Base-by-base conservation (phyloP, 306 rosid genomes). In the Coriaria nepalensis region DNA sequence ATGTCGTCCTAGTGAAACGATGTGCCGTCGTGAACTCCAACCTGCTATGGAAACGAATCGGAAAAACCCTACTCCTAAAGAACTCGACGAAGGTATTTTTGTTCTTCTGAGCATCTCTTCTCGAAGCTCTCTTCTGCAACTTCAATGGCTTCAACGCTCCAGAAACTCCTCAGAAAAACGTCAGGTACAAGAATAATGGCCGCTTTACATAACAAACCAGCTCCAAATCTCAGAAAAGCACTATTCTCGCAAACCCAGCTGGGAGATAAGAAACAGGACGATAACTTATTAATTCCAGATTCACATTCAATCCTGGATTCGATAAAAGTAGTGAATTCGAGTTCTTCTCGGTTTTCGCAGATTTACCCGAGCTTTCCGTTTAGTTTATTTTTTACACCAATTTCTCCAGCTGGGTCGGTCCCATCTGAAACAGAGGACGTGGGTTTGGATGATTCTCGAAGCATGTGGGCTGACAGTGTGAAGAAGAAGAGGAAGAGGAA, bases 401-500 rank as follows among this genome's bases (percentile, higher is more conserved):
- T 68, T 48, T 10, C 55, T 10, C 51, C 61, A 36, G 52, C 15
- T 55, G 72, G 66, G 60, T 46, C 37, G 60, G 55, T 10, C 13
- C 35, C 67, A 37, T 49, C 60, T 10, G 72, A 55, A 49, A 64
- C 46, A 0, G 77, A 57, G 58, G 68, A 48, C 15, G 50, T 13
- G n/a, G 63, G 29, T 43, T 40, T n/a, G 48, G 75, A 75, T 53
- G 78, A 68, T 59, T 64, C 74, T 10, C 40, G 67, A 48, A 73
- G 52, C 34, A 33, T 80, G 11, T 80, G 94, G 94, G 86, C 95
- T 2, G 92, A 80, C 49, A 84, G 95, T 58, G 79, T 71, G 63
- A 84, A 84, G 81, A 84, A 80, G 95, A 84, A 80, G 78, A 73
- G 95, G 65, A 84, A 78, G 64, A 65, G 32, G 60, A 80, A 84